Evolutionary conservation across 2,329 filamentous ascomycete species (phyloP), one percentile per base, ranked within the genome.

Genomic region (Penicillium griseofulvum): DNA sequence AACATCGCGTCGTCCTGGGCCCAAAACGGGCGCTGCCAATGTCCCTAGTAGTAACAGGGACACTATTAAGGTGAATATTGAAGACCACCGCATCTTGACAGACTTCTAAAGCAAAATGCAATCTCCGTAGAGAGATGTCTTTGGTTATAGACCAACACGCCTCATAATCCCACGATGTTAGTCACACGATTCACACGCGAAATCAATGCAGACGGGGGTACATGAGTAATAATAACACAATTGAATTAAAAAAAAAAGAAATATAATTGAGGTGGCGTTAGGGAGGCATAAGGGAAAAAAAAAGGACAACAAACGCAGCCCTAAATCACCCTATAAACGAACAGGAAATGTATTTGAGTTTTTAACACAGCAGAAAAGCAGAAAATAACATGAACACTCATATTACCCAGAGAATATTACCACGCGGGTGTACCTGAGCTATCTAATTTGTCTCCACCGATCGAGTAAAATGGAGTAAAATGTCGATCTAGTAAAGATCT

Each of bases 401-500:
- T 9, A 33, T 31, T 19, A 28, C n/a, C 60, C 56, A 22, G 22
- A 22, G 22, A 22, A 22, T 22, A 22, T 22, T 22, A 22, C 22
- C 22, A 61, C 60, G 60, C 58, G 61, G 59, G 48, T 42, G 57
- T 48, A 49, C 42, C 31, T 28, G 56, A 52, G 37, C 45, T 54
- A 58, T 51, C 55, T 54, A 53, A 28, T 42, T 43, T 31, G 22
- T 52, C 44, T 54, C 62, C 60, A 58, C 62, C 49, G 62, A 64
- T 64, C 58, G 58, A 49, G 50, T 49, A n/a, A n/a, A n/a, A n/a
- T n/a, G n/a, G n/a, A n/a, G n/a, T n/a, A n/a, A 42, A 34, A 51
- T 43, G 56, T 49, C 49, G 60, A 63, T 64, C 57, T 47, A 60
- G 51, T 54, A 57, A 49, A 49, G 59, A 58, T 59, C 55, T 61